Base-by-base conservation (phyloP, 1,139 yeast genomes). In the Candida tetrigidarum region DNA sequence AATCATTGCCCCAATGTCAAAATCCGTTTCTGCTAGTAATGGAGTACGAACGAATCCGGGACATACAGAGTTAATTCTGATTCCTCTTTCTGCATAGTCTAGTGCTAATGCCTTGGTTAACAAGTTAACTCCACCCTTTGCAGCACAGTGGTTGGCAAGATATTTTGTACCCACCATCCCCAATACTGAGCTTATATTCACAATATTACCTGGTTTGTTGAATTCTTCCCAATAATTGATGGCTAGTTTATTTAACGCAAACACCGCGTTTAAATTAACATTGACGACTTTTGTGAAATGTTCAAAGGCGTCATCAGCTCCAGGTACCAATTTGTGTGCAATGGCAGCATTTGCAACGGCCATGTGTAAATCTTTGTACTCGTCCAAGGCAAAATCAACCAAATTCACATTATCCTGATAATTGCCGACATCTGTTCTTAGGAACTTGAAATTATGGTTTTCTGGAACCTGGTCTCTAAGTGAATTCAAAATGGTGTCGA, bases 331-430 rank as follows among this genome's bases (percentile, higher is more conserved):
- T 76, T 93, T 93, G 87, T 25, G 91, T 86, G 19, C 20, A 36
- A 86, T 81, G 50, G 96, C 96, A 19, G 96, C 96, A 64, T 90
- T 90, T 58, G 96, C 93, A 28, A 90, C 95, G 58, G 88, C 84
- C 28, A 85, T 75, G 60, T 89, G 95, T 78, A 64, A 87, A 86
- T 55, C 86, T 93, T 54, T 69, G 53, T 52, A 74, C 78, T 78
- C 75, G 23, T 66, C 63, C 44, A 87, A 70, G 6, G 84, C 80
- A 32, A 60, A 58, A 55, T 78, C 78, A 30, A 86, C 91, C 14
- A 51, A 39, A 18, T 45, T 45, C 11, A 38, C 25, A 34, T 49
- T 44, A 11, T 74, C 74, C n/a, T 75, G 78, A 36, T 78, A 69
- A 48, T 78, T 78, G 18, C 86, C 76, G 37, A 88, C 79, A 37